Evolutionary conservation across 768 basidiomycete genomes (phyloP).

Genomic region (Leccinum longicurvipes): DNA sequence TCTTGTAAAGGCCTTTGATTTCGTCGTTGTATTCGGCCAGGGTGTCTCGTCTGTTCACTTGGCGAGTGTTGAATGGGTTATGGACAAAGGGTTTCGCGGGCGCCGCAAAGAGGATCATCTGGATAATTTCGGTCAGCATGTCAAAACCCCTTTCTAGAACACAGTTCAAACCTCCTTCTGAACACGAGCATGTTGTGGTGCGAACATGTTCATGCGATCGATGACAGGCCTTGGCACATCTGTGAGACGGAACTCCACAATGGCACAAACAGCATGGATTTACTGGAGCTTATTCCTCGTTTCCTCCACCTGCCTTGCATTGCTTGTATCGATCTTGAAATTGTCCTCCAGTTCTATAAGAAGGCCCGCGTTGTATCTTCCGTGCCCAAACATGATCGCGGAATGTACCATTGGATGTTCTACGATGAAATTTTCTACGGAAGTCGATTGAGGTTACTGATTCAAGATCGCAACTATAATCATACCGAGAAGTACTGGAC

Average conservation of each 20-base stretch:
- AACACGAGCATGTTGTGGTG: constrained; percentile 19
- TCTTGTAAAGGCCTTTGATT: constrained; percentile 13
- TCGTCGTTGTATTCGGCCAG: constrained; percentile 9
- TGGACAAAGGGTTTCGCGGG: constrained; percentile 12
- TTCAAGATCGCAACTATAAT: background rate
- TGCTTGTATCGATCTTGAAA: constrained; percentile 6
- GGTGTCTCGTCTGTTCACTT: constrained; percentile 13
- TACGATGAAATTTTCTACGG: constrained; percentile 11
- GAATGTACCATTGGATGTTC: constrained; percentile 15
- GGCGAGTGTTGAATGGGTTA: background rate
- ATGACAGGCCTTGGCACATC: constrained; percentile 3
- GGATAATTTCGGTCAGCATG: background rate
- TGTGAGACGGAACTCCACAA: constrained; percentile 1
- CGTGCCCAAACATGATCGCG: constrained; percentile 23
- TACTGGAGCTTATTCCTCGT: constrained; percentile 16
- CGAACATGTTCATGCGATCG: constrained; percentile 21
- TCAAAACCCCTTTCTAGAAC: background rate
- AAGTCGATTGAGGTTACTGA: background rate
- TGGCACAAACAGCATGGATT: background rate
- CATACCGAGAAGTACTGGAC: constrained; percentile 18
- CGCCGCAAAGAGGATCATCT: constrained; percentile 18
- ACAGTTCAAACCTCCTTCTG: constrained; percentile 17
- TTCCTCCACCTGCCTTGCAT: constrained; percentile 10
- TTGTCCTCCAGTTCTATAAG: constrained; percentile 14
- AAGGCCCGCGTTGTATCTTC: constrained; percentile 15